Conservation (phyloP, 176 grass and related monocot species). For the Miscanthus lutarioriparius region DNA sequence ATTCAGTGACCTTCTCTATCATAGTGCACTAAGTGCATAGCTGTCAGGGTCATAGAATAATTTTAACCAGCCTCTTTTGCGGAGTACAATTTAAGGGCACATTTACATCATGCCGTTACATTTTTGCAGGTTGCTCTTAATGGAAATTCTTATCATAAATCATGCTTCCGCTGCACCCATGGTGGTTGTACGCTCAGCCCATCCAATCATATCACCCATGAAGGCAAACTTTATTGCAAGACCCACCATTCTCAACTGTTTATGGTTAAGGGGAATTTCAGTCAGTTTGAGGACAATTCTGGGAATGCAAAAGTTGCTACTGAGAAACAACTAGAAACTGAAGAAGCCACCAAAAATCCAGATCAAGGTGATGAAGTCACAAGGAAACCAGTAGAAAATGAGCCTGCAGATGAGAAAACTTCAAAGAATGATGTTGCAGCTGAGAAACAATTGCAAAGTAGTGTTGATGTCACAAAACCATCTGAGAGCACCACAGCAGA, state of each 20-base stretch:
- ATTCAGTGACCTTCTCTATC: neutral
- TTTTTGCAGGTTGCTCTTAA: slow-evolving; percentile 68
- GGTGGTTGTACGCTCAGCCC: slow-evolving; percentile 83
- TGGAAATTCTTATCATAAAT: slow-evolving; percentile 81
- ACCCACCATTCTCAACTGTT: slow-evolving; percentile 91
- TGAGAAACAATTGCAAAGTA: slow-evolving; percentile 32
- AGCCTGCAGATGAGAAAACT: slow-evolving; percentile 21
- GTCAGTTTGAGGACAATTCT: slow-evolving; percentile 65
- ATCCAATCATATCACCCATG: slow-evolving; percentile 79
- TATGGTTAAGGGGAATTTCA: slow-evolving; percentile 92
- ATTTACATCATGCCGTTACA: neutral
- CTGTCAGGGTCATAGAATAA: neutral
- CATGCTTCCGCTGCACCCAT: slow-evolving; percentile 89
- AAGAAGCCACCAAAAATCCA: slow-evolving; percentile 5
- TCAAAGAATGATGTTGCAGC: slow-evolving; percentile 28
- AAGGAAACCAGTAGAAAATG: slow-evolving; percentile 39
- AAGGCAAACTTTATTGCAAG: slow-evolving; percentile 93
- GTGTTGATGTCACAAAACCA: slow-evolving; percentile 28
- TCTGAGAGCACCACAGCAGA: slow-evolving; percentile 35
- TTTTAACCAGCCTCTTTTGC: neutral
- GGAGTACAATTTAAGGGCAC: neutral
- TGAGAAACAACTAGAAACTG: slow-evolving; percentile 40
- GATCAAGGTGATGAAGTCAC: slow-evolving; percentile 39
- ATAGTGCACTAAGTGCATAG: neutral
- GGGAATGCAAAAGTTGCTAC: slow-evolving; percentile 38